Conservation (phyloP, 176 grass and related monocot genomes). For the Triticum urartu region DNA sequence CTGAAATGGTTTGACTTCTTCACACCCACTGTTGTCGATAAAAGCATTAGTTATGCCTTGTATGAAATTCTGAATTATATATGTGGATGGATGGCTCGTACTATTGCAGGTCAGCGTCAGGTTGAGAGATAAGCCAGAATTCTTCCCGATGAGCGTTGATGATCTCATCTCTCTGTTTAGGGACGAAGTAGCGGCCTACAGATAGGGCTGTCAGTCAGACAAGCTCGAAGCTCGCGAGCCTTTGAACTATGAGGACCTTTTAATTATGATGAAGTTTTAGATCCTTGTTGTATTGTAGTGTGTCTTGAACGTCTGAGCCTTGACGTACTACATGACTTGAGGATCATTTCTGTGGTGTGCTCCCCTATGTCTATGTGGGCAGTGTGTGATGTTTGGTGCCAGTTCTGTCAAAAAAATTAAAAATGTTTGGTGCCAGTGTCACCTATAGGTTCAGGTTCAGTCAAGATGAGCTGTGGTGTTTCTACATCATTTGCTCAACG, state of each 20-base stretch:
- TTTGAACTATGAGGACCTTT: not conserved
- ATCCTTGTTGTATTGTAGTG: not conserved
- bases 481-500: no score
- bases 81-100: not conserved
- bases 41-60: not conserved
- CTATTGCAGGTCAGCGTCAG: slow-evolving; percentile 69
- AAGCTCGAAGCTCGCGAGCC: not conserved
- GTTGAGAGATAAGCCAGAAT: slow-evolving; percentile 57
- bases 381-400: not conserved
- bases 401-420: no score
- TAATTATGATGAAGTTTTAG: not conserved
- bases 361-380: not conserved
- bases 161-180: slow-evolving; percentile 48
- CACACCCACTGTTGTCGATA: not conserved
- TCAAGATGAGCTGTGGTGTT: no score
- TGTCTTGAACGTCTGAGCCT: not conserved
- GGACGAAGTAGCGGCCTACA: slow-evolving; percentile 45
- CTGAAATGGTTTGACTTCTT: slow-evolving; percentile 50
- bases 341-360: not conserved
- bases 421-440: not conserved
- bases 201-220: not conserved
- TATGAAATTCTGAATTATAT: not conserved
- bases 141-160: slow-evolving; percentile 44
- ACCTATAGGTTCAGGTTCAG: no score
- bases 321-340: not conserved